A percentile compares a stretch with the other conserved stretches of the same genome.
These are phyloP conservation scores for Hypoxylon lenormandii DNA, from an alignment of 495 filamentous ascomycete genomes.

Conservation along the genomic window DNA sequence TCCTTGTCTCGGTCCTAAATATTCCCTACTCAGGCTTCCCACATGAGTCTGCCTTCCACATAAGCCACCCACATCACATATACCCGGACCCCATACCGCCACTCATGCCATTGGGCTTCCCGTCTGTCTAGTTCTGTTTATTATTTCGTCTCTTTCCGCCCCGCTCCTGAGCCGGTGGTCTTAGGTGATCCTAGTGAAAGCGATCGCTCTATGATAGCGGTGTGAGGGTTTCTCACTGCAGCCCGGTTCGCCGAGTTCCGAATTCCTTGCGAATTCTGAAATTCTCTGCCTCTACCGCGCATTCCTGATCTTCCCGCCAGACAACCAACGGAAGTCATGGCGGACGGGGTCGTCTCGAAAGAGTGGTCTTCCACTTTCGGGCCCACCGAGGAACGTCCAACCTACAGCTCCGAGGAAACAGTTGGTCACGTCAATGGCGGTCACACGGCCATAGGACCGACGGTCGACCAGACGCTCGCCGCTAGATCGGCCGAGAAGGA, in stretches of 20 bases:
- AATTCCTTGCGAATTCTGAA: background rate
- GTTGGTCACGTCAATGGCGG: slow-evolving; percentile 36
- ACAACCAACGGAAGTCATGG: slow-evolving; percentile 22
- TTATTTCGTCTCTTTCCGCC: slow-evolving; percentile 23
- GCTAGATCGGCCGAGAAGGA: slow-evolving; percentile 41
- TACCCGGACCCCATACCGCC: slow-evolving; percentile 12
- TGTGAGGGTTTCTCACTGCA: background rate
- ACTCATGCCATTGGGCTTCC: background rate
- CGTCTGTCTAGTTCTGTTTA: slow-evolving; percentile 27
- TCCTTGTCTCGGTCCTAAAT: slow-evolving; percentile 35
- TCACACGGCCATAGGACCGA: slow-evolving; percentile 21
- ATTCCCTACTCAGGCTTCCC: slow-evolving; percentile 30
- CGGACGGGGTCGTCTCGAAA: slow-evolving; percentile 24
- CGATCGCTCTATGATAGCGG: slow-evolving; percentile 16
- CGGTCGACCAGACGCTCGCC: slow-evolving; percentile 29
- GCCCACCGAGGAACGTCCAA: slow-evolving; percentile 35
- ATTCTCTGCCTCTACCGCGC: background rate
- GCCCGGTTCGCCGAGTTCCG: background rate
- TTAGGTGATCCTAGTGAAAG: slow-evolving; percentile 11
- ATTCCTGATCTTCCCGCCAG: background rate
- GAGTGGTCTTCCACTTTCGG: slow-evolving; percentile 40
- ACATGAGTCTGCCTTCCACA: slow-evolving; percentile 32
- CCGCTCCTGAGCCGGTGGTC: slow-evolving; percentile 16
- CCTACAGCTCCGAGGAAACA: slow-evolving; percentile 45
- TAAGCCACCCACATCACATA: slow-evolving; percentile 43